These are phyloP conservation scores for Bipolaris oryzae DNA, from an alignment of 2,329 filamentous ascomycete genomes.

Conservation along the genomic window DNA sequence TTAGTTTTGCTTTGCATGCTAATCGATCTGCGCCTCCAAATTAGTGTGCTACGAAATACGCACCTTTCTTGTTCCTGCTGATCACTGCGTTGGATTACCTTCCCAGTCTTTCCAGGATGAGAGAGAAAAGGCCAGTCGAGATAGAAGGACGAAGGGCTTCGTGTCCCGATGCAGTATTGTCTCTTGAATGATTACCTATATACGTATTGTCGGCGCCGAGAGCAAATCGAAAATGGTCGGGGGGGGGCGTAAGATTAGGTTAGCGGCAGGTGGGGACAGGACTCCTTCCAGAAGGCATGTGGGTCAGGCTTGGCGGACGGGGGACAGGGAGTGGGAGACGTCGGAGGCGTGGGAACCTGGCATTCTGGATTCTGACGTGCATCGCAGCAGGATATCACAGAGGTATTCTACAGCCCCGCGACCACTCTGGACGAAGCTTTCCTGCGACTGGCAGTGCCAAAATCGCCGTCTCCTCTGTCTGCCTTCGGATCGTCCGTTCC, in stretches of 20 bases:
- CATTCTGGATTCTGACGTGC: slow-evolving; percentile 29
- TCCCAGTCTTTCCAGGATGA: too few relatives aligned
- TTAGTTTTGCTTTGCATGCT: too few relatives aligned
- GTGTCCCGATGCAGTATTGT: not conserved
- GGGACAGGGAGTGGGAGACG: slow-evolving; percentile 8
- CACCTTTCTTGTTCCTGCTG: too few relatives aligned
- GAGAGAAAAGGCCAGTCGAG: too few relatives aligned
- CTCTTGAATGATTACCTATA: not conserved
- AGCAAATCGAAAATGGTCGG: not conserved
- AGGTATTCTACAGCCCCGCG: slow-evolving; percentile 11
- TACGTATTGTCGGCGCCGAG: not conserved
- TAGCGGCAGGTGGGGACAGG: slow-evolving; percentile 2
- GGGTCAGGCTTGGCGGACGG: slow-evolving; percentile 14
- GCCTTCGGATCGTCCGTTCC: not conserved
- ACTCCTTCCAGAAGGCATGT: slow-evolving; percentile 16
- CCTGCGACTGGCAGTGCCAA: not conserved
- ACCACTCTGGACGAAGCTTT: not conserved
- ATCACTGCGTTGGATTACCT: too few relatives aligned
- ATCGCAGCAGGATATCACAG: slow-evolving; percentile 11
- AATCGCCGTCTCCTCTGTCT: not conserved
- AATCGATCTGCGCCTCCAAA: too few relatives aligned
- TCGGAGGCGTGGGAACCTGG: slow-evolving; percentile 19
- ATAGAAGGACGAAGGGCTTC: too few relatives aligned
- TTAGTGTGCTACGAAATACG: too few relatives aligned
- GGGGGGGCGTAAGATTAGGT: not conserved